Evolutionary conservation across 352 stramenopile genomes (phyloP).

Genomic region (Phytophthora cajani): DNA sequence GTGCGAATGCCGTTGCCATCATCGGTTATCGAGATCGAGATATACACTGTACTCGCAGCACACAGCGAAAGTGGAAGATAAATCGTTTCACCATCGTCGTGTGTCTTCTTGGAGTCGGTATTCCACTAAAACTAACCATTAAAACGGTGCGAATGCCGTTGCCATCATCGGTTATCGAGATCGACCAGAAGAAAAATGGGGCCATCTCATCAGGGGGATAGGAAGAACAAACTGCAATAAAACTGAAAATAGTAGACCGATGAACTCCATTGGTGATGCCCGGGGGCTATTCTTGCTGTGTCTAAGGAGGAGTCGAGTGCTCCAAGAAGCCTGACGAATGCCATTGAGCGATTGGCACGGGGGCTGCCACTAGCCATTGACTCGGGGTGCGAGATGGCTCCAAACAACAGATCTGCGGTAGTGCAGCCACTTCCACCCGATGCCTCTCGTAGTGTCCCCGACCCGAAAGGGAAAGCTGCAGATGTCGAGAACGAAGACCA

Average conservation of each 20-base stretch:
- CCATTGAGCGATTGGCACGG: conserved; percentile 14
- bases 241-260: conserved; percentile 28
- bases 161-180: not conserved
- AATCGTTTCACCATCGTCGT: not conserved
- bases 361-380: not conserved
- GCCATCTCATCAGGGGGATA: conserved; percentile 29
- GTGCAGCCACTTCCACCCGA: conserved; percentile 25
- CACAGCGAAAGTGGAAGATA: not conserved
- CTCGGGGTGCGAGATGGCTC: conserved; percentile 8
- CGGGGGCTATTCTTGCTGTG: conserved; percentile 16
- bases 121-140: not conserved
- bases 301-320: not conserved
- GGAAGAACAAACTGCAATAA: conserved; percentile 13
- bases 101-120: not conserved
- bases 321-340: not conserved
- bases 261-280: conserved; percentile 3
- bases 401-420: conserved; percentile 8
- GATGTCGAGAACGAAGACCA: conserved; percentile 30
- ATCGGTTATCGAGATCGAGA: not conserved
- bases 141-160: not conserved
- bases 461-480: conserved; percentile 19
- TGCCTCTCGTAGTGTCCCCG: conserved; percentile 12
- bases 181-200: not conserved
- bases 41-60: too few species aligned
- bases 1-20: not conserved